Percentiles rank a stretch among this genome's conserved stretches.
Evolutionary conservation across 805 yeast species (phyloP).

Genomic region (Candida boleticola): DNA sequence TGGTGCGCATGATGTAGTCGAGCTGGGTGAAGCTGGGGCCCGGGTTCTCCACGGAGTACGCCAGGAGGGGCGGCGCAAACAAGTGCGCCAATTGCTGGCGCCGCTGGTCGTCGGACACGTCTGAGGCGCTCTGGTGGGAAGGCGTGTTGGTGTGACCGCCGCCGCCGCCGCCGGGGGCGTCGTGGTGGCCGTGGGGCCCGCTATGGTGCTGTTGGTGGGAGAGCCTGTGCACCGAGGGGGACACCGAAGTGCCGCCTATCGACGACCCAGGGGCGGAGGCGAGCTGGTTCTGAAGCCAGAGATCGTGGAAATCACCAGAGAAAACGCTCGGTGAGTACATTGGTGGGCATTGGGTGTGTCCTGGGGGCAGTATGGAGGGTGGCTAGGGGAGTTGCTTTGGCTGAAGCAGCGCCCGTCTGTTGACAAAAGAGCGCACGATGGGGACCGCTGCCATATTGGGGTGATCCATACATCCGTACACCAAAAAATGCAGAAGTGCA

Average conservation of each 20-base stretch:
- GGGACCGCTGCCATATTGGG: too few species aligned
- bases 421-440: not conserved
- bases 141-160: not conserved
- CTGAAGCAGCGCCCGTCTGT: not conserved
- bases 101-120: slow-evolving; percentile 8
- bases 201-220: not conserved
- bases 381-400: not conserved
- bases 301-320: slow-evolving; percentile 43
- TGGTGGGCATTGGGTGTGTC: too few species aligned
- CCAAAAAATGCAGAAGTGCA: too few species aligned
- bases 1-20: slow-evolving; percentile 15
- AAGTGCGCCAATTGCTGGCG: slow-evolving; percentile 20
- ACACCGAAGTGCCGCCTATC: not conserved
- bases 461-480: too few species aligned
- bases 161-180: slow-evolving; percentile 4
- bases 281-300: slow-evolving; percentile 34
- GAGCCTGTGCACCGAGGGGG: not conserved
- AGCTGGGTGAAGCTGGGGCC: slow-evolving; percentile 21
- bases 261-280: not conserved
- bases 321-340: slow-evolving; percentile 52
- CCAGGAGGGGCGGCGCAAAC: slow-evolving; percentile 55
- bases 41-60: slow-evolving; percentile 48
- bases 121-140: not conserved
- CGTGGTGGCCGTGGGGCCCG: not conserved
- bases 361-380: not conserved